These are phyloP conservation scores for Cyathus striatus DNA, from an alignment of 768 basidiomycete genomes.

Conservation along the genomic window DNA sequence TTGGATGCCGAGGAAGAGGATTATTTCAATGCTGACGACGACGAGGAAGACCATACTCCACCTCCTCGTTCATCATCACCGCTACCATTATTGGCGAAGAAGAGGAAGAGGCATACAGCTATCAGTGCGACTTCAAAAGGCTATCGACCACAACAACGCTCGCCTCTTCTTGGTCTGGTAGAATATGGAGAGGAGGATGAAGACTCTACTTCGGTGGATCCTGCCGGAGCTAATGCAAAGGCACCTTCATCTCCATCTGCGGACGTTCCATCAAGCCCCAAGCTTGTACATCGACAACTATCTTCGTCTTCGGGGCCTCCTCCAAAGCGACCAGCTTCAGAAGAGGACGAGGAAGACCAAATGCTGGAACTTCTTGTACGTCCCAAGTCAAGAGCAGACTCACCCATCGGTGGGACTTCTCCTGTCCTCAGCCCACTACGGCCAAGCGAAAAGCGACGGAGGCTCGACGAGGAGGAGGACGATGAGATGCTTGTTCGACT, in stretches of 20 bases:
- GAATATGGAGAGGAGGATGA: conserved; percentile 81
- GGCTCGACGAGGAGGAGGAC: conserved; percentile 71
- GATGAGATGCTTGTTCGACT: conserved; percentile 62
- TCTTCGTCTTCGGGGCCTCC: conserved; percentile 31
- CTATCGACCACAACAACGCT: conserved; percentile 43
- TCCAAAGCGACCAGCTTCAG: conserved; percentile 33
- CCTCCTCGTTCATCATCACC: conserved; percentile 25
- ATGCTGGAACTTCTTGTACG: conserved; percentile 52
- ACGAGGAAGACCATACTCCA: conserved; percentile 51
- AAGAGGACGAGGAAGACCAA: conserved; percentile 51
- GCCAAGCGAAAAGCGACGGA: conserved; percentile 64
- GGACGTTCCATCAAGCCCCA: conserved; percentile 29
- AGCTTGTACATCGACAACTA: conserved; percentile 31
- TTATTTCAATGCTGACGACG: conserved; percentile 89
- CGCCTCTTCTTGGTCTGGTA: conserved; percentile 55
- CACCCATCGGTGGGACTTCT: conserved; percentile 7
- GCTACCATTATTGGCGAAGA: conserved; percentile 32
- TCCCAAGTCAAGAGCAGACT: conserved; percentile 29
- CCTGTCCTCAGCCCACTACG: conserved; percentile 37
- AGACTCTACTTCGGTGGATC: too few relatives aligned
- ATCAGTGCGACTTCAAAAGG: conserved; percentile 38
- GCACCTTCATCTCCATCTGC: conserved; percentile 25
- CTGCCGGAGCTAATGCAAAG: too few relatives aligned
- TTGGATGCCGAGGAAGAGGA: conserved; percentile 83
- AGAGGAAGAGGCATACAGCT: conserved; percentile 53